phyloP scores from a whole-genome alignment of 768 basidiomycete species.

The Suillus weaverae region DNA sequence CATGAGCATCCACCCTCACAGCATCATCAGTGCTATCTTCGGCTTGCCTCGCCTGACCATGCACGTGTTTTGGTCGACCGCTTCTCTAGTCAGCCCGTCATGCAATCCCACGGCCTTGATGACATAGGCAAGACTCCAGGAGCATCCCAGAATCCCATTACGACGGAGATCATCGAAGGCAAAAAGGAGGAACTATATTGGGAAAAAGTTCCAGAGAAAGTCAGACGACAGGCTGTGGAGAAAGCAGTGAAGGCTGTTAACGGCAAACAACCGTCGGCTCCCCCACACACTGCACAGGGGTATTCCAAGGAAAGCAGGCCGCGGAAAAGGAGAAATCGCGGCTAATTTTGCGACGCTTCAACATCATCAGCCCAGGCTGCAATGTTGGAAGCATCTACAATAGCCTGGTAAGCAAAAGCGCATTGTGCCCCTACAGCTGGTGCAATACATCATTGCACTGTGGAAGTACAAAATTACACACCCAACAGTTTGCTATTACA shows the following conservation, averaged over 20 bases:
- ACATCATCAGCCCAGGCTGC: neutral
- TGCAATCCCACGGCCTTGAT: conserved; percentile 58
- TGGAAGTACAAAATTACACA: neutral
- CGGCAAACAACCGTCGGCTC: neutral
- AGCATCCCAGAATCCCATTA: conserved; percentile 32
- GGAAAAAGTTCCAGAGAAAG: conserved; percentile 76
- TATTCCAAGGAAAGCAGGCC: neutral
- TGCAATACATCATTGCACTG: neutral
- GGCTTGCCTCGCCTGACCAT: conserved; percentile 54
- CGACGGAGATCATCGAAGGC: conserved; percentile 58
- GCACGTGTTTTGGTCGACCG: conserved; percentile 44
- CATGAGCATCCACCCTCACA: neutral
- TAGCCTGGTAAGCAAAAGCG: neutral
- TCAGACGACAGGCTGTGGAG: conserved; percentile 59
- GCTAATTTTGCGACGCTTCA: neutral
- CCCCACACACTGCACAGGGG: neutral
- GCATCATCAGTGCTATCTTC: conserved; percentile 65
- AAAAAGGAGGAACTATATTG: conserved; percentile 73
- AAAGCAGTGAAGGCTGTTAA: conserved; percentile 31
- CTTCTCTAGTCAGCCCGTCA: conserved; percentile 38
- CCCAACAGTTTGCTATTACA: neutral
- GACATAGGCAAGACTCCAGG: conserved; percentile 38
- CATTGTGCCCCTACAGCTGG: neutral
- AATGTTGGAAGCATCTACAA: neutral
- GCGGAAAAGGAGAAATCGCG: conserved; percentile 20